These are phyloP conservation scores for Diaporthe velutina DNA, from an alignment of 2,329 filamentous ascomycete species.

Conservation along the genomic window DNA sequence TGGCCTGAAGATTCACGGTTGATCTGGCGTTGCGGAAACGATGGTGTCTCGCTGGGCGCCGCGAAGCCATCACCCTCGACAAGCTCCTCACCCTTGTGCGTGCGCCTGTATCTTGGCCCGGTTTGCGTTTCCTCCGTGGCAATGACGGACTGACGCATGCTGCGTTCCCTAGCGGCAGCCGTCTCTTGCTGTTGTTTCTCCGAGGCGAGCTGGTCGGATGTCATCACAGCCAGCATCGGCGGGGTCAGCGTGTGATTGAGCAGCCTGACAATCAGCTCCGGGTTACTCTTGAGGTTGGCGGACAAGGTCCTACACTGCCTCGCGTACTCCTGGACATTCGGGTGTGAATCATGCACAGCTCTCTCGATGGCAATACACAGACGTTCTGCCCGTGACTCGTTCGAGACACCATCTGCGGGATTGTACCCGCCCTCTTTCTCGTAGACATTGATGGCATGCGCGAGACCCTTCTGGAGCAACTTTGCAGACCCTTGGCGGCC, in stretches of 20 bases:
- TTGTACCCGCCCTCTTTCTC: constrained; percentile 75
- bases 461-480: constrained; percentile 78
- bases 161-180: constrained; percentile 81
- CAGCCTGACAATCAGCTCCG: constrained; percentile 80
- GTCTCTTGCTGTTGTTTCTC: constrained; percentile 86
- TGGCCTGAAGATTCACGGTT: constrained; percentile 45
- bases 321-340: constrained; percentile 64
- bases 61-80: constrained; percentile 78
- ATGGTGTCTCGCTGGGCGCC: constrained; percentile 52
- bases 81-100: constrained; percentile 95
- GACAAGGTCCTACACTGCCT: constrained; percentile 80
- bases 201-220: constrained; percentile 89
- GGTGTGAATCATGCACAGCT: constrained; percentile 70
- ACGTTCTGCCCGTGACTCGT: constrained; percentile 74
- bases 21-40: constrained; percentile 52
- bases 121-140: constrained; percentile 77
- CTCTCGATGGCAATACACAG: constrained; percentile 87
- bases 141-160: constrained; percentile 87
- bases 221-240: constrained; percentile 87
- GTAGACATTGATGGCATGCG: constrained; percentile 73
- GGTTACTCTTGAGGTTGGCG: constrained; percentile 91
- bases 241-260: constrained; percentile 80
- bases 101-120: constrained; percentile 81
- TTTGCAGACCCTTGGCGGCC: constrained; percentile 77
- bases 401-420: constrained; percentile 73